Evolutionary conservation across 306 rosid species (phyloP).

Genomic region (Carpinus viminea): DNA sequence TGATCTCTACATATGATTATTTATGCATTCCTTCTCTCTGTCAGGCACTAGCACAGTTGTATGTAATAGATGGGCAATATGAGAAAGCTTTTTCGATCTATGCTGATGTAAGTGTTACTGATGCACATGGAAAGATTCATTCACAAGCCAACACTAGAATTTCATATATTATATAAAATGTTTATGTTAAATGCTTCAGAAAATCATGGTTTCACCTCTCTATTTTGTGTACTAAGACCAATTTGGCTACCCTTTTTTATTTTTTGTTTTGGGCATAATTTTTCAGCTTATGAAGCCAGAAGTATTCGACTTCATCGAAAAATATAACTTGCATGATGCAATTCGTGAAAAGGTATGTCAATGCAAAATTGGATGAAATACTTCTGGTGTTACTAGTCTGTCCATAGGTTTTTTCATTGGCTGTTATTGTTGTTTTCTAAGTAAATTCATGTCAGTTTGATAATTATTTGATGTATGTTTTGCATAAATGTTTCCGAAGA

Average conservation of each 20-base stretch:
- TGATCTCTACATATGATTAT: slow-evolving; percentile 17
- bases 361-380: slow-evolving; percentile 10
- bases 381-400: neutral
- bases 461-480: neutral
- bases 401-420: slow-evolving; percentile 25
- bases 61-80: slow-evolving; percentile 78
- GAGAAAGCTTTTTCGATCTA: slow-evolving; percentile 84
- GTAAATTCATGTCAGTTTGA: neutral
- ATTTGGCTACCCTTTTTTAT: slow-evolving; percentile 17
- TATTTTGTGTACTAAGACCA: slow-evolving; percentile 8
- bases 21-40: slow-evolving; percentile 27
- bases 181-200: slow-evolving; percentile 14
- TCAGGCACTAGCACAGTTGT: slow-evolving; percentile 90
- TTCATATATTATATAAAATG: neutral
- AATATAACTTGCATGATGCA: slow-evolving; percentile 71
- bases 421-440: neutral
- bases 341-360: slow-evolving; percentile 80
- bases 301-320: slow-evolving; percentile 86
- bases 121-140: slow-evolving; percentile 21
- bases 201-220: slow-evolving; percentile 3
- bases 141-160: slow-evolving; percentile 14
- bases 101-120: slow-evolving; percentile 84
- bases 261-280: slow-evolving; percentile 12
- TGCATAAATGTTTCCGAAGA: slow-evolving; percentile 16
- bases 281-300: slow-evolving; percentile 91